Evolutionary conservation across 148 eudicot species (phyloP).

Genomic region (Talinum fruticosum): DNA sequence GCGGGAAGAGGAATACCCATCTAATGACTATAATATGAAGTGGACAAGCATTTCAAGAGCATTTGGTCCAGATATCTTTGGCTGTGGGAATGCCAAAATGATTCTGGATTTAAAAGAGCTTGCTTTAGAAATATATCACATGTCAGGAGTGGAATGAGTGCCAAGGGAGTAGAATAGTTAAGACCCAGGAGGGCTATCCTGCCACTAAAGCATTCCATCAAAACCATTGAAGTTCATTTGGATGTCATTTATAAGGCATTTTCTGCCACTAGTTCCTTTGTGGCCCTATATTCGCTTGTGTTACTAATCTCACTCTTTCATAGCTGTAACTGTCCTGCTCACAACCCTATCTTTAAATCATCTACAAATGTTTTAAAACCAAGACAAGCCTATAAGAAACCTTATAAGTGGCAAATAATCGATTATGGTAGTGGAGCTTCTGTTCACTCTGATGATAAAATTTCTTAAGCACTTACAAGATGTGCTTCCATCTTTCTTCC

Average conservation of each 20-base stretch:
- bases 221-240: not conserved
- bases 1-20: too few relatives aligned
- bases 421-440: not conserved
- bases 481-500: constrained; percentile 17
- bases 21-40: too few relatives aligned
- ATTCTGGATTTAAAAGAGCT: too few relatives aligned
- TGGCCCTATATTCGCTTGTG: not conserved
- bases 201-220: too few relatives aligned
- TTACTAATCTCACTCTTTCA: too few relatives aligned
- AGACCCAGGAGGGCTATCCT: too few relatives aligned
- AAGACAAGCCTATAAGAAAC: not conserved
- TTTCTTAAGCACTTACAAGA: not conserved
- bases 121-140: too few relatives aligned
- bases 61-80: too few relatives aligned
- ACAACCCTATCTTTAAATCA: not conserved
- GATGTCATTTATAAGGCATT: not conserved
- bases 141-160: too few relatives aligned
- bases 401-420: not conserved
- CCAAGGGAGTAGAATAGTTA: too few relatives aligned
- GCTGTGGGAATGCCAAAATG: too few relatives aligned
- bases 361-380: not conserved
- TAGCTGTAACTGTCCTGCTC: not conserved
- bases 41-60: too few relatives aligned
- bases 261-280: not conserved
- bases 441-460: not conserved